These are phyloP conservation scores for Sisymbrium irio DNA, from an alignment of 345 rosid species.

Conservation along the genomic window DNA sequence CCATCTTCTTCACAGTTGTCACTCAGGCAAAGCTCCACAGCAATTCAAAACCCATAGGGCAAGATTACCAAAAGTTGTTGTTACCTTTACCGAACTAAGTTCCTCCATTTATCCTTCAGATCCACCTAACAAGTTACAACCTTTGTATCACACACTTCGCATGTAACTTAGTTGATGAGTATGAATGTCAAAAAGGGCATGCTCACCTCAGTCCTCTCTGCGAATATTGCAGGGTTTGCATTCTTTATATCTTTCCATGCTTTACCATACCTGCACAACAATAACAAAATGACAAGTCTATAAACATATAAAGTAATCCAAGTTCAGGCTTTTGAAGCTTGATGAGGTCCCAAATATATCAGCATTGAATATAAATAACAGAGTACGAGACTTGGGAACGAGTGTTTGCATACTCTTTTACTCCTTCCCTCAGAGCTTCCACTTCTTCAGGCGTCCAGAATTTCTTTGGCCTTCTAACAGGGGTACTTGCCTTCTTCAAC, in stretches of 20 bases:
- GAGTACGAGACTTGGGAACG: not conserved
- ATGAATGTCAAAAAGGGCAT: not conserved
- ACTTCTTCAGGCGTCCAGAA: slow-evolving; percentile 32
- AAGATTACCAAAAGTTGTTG: not conserved
- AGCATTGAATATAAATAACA: not conserved
- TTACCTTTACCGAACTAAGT: slow-evolving; percentile 24
- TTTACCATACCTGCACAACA: slow-evolving; percentile 27
- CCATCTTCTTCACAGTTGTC: slow-evolving; percentile 1
- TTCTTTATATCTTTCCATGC: slow-evolving; percentile 32
- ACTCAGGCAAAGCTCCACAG: not conserved
- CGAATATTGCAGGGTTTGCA: slow-evolving; percentile 25
- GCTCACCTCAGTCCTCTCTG: slow-evolving; percentile 32
- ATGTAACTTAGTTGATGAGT: not conserved
- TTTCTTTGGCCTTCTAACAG: slow-evolving; percentile 26
- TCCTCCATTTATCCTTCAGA: slow-evolving; percentile 37
- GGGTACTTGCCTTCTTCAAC: not conserved
- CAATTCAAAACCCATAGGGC: slow-evolving; percentile 4
- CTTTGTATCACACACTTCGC: slow-evolving; percentile 1
- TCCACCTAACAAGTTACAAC: slow-evolving; percentile 22
- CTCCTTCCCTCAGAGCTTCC: slow-evolving; percentile 34
- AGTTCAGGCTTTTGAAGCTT: not conserved
- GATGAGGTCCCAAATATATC: not conserved
- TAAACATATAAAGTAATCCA: slow-evolving; percentile 7
- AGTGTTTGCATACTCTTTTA: slow-evolving; percentile 26
- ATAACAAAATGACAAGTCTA: not conserved